Evolutionary conservation across 2,329 filamentous ascomycete species (phyloP).

Genomic region (Zalaria sp.): DNA sequence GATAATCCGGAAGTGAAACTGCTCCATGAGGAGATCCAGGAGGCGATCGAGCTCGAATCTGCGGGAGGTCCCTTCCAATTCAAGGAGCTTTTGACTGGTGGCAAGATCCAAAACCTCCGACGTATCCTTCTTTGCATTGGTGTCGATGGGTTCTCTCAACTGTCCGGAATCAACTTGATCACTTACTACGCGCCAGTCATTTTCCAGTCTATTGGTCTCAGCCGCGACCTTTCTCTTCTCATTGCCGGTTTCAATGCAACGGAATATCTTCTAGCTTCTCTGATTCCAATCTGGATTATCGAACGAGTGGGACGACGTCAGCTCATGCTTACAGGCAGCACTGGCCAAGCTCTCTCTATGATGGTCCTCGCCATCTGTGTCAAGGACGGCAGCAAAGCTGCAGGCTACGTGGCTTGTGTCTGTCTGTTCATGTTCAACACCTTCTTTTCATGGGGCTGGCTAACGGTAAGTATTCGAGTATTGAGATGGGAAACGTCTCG

Average conservation of each 20-base stretch:
- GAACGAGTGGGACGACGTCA: not conserved
- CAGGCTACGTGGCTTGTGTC: not conserved
- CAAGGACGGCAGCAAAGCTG: not conserved
- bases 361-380: not conserved
- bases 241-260: not conserved
- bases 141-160: constrained; percentile 10
- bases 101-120: not conserved
- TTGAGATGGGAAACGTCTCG: no score
- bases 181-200: constrained; percentile 11
- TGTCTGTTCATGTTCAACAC: not conserved
- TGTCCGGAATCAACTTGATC: constrained; percentile 14
- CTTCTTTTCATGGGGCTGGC: not conserved
- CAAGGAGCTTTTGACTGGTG: no score
- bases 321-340: not conserved
- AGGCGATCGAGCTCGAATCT: not conserved
- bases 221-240: not conserved
- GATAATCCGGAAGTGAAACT: constrained; percentile 24
- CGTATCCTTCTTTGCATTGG: not conserved
- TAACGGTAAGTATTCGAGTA: not conserved
- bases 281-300: not conserved
- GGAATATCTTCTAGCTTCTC: not conserved
- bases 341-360: not conserved
- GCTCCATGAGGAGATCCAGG: constrained; percentile 19
- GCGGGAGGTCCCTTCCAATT: no score
- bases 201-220: not conserved